Base-by-base conservation (phyloP, 2,329 filamentous ascomycete genomes). In the Furcasterigmium furcatum region DNA sequence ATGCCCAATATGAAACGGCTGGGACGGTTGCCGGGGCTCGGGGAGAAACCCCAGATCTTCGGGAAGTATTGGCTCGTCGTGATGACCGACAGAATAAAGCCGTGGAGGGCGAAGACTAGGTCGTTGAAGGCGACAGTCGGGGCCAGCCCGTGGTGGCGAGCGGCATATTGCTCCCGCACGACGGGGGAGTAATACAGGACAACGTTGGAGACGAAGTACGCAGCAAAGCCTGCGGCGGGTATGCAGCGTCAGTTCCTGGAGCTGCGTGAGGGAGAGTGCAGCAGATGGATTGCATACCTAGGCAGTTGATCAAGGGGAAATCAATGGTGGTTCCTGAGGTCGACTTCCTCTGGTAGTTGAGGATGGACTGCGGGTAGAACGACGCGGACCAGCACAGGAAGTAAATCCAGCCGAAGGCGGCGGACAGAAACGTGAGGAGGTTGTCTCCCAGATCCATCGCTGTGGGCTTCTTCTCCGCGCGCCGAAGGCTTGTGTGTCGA, bases 41-140 rank as follows among this genome's bases (percentile, higher is more conserved):
- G 79, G 35, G 79, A 72, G 60, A 95, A 95, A 0, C 85, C 81
- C 91, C 92, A 97, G 10, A 90, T 64, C 2, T 83, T 79, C 55
- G 78, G 81, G 58, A 95, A 87, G 55, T 82, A 82, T 65, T 96
- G 92, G 41, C 82, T 87, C 50, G 87, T 84, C n/a, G 83, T 81
- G 45, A 96, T 62, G 36, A 80, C 56, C 55, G 84, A 89, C 51
- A 95, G 69, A 9, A 91, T 51, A 14, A 90, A 73, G 27, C 87
- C 92, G 68, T 97, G 91, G 4, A 82, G 72, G 14, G 91, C 91
- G 63, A 97, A 97, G 13, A 84, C 80, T 48, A 97, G 77, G 68
- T 99, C 94, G 68, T 97, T 97, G 67, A 89, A 80, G 45, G 87
- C 82, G 24, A 96, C 91, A 1, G 91, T 94, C 4, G 92, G 90